Conservation (phyloP, 1,284 basidiomycete genomes). For the Rhodotorula sp. region DNA sequence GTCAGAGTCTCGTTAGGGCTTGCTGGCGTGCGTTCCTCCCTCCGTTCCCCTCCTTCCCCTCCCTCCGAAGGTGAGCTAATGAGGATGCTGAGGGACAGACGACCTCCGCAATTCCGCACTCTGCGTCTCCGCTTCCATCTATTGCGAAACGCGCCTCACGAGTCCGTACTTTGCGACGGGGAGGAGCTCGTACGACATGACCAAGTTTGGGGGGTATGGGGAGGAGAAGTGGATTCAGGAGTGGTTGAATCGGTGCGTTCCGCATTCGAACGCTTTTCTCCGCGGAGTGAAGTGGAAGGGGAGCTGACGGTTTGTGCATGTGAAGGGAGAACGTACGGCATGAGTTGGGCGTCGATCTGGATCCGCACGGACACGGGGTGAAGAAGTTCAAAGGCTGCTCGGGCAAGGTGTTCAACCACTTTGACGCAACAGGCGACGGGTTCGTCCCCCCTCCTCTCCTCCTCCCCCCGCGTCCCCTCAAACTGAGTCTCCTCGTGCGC, state of each 20-base stretch:
- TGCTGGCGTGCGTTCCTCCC: slow-evolving; percentile 36
- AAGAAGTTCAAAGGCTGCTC: slow-evolving; percentile 41
- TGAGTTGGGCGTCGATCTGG: slow-evolving; percentile 41
- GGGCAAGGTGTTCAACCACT: slow-evolving; percentile 36
- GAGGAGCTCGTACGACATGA: slow-evolving; percentile 41
- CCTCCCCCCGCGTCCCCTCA: not conserved
- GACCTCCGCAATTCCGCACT: slow-evolving; percentile 27
- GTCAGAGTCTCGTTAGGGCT: slow-evolving; percentile 35
- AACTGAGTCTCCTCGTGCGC: not conserved
- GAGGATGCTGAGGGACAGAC: slow-evolving; percentile 9
- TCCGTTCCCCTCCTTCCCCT: not conserved
- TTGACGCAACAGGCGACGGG: slow-evolving; percentile 39
- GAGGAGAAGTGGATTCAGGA: slow-evolving; percentile 39
- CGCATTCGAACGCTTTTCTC: not conserved
- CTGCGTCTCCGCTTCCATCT: slow-evolving; percentile 38
- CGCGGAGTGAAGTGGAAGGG: too few relatives aligned
- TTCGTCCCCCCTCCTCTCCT: slow-evolving; percentile 5
- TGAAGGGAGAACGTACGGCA: slow-evolving; percentile 28
- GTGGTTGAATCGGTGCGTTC: slow-evolving; percentile 38
- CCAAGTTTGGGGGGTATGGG: slow-evolving; percentile 40
- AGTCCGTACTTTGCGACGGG: slow-evolving; percentile 34
- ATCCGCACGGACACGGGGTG: slow-evolving; percentile 28
- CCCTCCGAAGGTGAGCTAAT: not conserved
- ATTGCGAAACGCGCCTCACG: slow-evolving; percentile 41
- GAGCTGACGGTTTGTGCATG: not conserved